Evolutionary conservation across 2,329 filamentous ascomycete species (phyloP).

Genomic region (Botryosphaeria dothidea): DNA sequence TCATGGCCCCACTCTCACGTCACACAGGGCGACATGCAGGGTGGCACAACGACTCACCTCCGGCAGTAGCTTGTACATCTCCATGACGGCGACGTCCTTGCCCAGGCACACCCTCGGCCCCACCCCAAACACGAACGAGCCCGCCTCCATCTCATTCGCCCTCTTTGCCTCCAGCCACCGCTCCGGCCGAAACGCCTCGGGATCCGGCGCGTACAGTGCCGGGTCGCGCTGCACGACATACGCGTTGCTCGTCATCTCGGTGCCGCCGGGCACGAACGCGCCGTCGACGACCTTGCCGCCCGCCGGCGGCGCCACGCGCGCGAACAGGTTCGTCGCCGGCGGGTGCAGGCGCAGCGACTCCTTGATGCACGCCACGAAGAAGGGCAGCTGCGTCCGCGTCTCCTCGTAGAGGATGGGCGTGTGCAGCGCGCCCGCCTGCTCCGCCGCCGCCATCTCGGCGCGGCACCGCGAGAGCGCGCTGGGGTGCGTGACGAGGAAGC

Average conservation of each 20-base stretch:
- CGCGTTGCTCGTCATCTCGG: slow-evolving; percentile 50
- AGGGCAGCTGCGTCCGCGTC: slow-evolving; percentile 35
- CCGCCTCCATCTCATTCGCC: slow-evolving; percentile 28
- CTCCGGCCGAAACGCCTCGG: slow-evolving; percentile 43
- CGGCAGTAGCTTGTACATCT: slow-evolving; percentile 35
- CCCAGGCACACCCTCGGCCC: slow-evolving; percentile 33
- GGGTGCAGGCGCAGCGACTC: slow-evolving; percentile 55
- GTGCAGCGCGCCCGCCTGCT: slow-evolving; percentile 25
- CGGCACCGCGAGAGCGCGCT: slow-evolving; percentile 24
- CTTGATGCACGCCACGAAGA: slow-evolving; percentile 53
- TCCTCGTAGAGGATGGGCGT: slow-evolving; percentile 32
- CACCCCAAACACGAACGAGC: slow-evolving; percentile 32
- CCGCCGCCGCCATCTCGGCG: slow-evolving; percentile 29
- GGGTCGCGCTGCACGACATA: slow-evolving; percentile 50
- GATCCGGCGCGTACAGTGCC: slow-evolving; percentile 40
- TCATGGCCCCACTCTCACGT: not conserved
- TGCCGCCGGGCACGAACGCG: slow-evolving; percentile 42
- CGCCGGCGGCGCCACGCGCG: slow-evolving; percentile 41
- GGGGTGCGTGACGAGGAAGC: slow-evolving; percentile 29
- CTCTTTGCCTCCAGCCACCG: slow-evolving; percentile 33
- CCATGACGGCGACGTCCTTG: slow-evolving; percentile 34
- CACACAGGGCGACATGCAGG: not conserved
- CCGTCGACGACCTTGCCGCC: slow-evolving; percentile 41
- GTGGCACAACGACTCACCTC: slow-evolving; percentile 28
- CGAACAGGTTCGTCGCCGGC: slow-evolving; percentile 54